Evolutionary conservation across 202 grass and related monocot species (phyloP).

Genomic region (Cymbopogon flexuosus): DNA sequence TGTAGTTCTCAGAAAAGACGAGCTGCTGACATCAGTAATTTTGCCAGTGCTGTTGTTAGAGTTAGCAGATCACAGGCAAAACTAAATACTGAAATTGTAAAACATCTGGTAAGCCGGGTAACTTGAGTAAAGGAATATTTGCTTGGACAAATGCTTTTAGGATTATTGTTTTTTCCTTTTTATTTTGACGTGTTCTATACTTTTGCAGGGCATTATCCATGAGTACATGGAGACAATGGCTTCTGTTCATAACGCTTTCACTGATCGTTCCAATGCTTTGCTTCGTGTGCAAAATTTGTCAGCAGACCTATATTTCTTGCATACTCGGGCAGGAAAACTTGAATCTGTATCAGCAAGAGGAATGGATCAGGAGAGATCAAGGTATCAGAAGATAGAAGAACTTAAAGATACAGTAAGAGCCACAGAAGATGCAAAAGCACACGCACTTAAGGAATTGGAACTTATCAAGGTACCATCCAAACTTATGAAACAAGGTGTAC

Average conservation of each 20-base stretch:
- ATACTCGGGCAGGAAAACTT: constrained; percentile 51
- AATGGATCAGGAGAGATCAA: constrained; percentile 62
- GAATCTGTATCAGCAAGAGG: constrained; percentile 70
- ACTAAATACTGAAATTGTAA: constrained; percentile 57
- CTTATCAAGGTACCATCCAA: constrained; percentile 63
- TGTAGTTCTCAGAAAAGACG: constrained; percentile 57
- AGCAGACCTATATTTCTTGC: constrained; percentile 60
- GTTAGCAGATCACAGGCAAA: constrained; percentile 69
- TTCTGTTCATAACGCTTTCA: constrained; percentile 76
- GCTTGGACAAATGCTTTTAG: constrained; percentile 19
- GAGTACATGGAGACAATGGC: constrained; percentile 78
- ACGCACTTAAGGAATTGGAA: constrained; percentile 64
- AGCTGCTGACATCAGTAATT: constrained; percentile 60
- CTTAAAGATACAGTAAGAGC: constrained; percentile 66
- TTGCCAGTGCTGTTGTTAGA: constrained; percentile 66
- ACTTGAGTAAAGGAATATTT: constrained; percentile 16
- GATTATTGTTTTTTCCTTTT: constrained; percentile 15
- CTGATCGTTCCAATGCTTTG: constrained; percentile 68
- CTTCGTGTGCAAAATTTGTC: constrained; percentile 63
- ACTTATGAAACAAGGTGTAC: neutral
- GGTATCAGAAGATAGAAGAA: constrained; percentile 62
- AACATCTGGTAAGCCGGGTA: constrained; percentile 61
- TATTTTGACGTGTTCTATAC: constrained; percentile 22
- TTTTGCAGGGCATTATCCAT: constrained; percentile 68
- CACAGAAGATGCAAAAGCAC: constrained; percentile 63